Evolutionary conservation across 2,329 filamentous ascomycete genomes (phyloP).

Genomic region (Claviceps citrina): DNA sequence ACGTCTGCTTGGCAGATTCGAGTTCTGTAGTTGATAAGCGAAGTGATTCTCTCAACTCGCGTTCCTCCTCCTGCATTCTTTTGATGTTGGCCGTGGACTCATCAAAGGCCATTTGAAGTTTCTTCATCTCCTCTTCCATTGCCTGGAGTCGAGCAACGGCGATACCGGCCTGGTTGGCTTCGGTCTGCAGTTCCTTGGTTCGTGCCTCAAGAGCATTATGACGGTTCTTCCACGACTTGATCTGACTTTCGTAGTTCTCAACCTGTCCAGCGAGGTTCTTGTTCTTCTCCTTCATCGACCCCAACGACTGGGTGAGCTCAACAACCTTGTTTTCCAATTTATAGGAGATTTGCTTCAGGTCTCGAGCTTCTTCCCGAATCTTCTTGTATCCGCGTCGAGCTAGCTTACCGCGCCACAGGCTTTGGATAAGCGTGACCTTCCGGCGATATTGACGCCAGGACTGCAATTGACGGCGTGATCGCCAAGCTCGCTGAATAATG

Average conservation of each 20-base stretch:
- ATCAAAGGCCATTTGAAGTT: conserved; percentile 74
- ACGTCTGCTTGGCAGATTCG: conserved; percentile 60
- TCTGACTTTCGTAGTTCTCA: conserved; percentile 87
- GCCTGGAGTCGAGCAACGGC: conserved; percentile 76
- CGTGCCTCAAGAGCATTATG: conserved; percentile 81
- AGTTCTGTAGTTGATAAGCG: conserved; percentile 66
- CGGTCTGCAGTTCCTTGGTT: conserved; percentile 84
- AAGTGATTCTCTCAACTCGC: conserved; percentile 67
- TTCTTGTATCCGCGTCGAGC: conserved; percentile 79
- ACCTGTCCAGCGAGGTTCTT: conserved; percentile 76
- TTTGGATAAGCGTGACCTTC: conserved; percentile 82
- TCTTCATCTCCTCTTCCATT: conserved; percentile 92
- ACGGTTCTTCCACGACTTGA: conserved; percentile 89
- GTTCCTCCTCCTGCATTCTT: conserved; percentile 87
- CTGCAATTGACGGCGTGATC: conserved; percentile 61
- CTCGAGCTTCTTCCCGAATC: conserved; percentile 84
- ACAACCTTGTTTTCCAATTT: conserved; percentile 99
- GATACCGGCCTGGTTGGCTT: conserved; percentile 96
- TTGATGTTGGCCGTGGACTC: conserved; percentile 86
- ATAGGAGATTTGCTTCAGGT: conserved; percentile 98
- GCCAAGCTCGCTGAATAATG: conserved; percentile 82
- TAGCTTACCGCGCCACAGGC: conserved; percentile 71
- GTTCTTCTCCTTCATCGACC: conserved; percentile 87
- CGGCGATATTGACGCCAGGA: conserved; percentile 78
- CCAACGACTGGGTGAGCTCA: conserved; percentile 85